Evolutionary conservation across 148 eudicot genomes (phyloP), one percentile per base, ranked within the genome.

Genomic region (Diospyros lotus): DNA sequence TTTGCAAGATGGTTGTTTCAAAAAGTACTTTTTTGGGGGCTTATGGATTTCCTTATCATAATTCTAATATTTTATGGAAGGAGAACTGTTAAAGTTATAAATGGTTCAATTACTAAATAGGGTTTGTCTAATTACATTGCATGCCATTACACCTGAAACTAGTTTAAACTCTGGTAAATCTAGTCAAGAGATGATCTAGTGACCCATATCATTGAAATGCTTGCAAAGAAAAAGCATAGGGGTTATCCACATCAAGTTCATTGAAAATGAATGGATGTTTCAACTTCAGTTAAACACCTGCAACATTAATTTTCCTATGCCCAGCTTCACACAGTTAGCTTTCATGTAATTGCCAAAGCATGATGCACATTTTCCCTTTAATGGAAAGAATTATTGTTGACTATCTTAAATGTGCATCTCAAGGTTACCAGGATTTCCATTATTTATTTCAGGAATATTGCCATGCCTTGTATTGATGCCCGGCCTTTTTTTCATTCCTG

Each of bases 401-500:
- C 14, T 67, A 46, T 67, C 5, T 11, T 17, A 2, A 17, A 18
- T 60, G 9, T 58, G 0, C 4, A 9, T 72, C 3, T 5, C 66
- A 44, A 66, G 44, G 15, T 45, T 28, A 71, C 64, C 65, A 12
- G 46, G 63, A 72, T 46, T 39, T 73, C 54, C 11, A 60, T 73
- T 38, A 65, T 13, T 81, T 41, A 55, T 84, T 73, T 40, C 92
- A 95, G 98, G 97, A 82, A 86, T 78, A 40, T 76, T 95, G 80
- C 98, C 98, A 42, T 95, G 98, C 81, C 83, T 88, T 12, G 55
- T 92, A 61, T 83, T 95, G 84, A 92, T 95, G 61, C 98, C 98
- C 73, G 96, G 97, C 48, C 85, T 95, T 56, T 95, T 95, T 84
- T 95, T 95, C 84, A 86, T 95, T 72, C 98, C 97, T 14, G 98